Evolutionary conservation across 495 filamentous ascomycete species (phyloP), one percentile per base, ranked within the genome.

Genomic region (Hyaloscypha finlandica): DNA sequence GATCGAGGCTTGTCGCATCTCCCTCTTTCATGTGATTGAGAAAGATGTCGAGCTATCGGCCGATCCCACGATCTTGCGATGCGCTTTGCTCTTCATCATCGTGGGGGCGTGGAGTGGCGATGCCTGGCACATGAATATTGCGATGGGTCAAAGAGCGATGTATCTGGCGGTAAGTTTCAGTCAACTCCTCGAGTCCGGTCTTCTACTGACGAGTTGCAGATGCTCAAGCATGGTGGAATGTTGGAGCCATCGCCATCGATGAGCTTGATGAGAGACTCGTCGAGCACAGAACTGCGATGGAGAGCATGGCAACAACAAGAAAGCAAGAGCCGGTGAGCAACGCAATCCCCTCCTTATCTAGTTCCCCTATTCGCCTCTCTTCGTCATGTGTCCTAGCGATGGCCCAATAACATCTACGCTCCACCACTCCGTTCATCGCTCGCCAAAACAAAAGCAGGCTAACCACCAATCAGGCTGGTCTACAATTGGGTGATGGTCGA

Each of bases 121-220:
- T 72, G 88, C 88, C 71, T 88, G 86, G 86, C 86, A 87, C 55
- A 90, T 90, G 86, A 86, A 89, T 67, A 88, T 88, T 57, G 83
- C 85, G 31, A 88, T 87, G 84, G 87, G 87, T n/a, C 87, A 89
- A 71, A 81, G 85, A 33, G 84, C 82, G 53, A 88, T 89, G 85
- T 89, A 89, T 69, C 81, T 87, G 60, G 81, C 84, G 65, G 86
- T 88, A 74, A 78, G 81, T 69, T 63, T 29, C 22, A 16, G 53
- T 59, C 33, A 20, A 37, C n/a, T 8, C 14, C 6, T 12, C 32
- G 31, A 30, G 19, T 14, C 30, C 29, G n/a, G 29, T n/a, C 57
- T 3, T 59, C 35, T 4, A 19, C 55, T 60, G 56, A 30, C 42
- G 30, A 63, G 1, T 5, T 59, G 39, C 37, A 81, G 85, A 81